phyloP scores from a whole-genome alignment of 2,329 filamentous ascomycete genomes.

The Aspergillus latus region DNA sequence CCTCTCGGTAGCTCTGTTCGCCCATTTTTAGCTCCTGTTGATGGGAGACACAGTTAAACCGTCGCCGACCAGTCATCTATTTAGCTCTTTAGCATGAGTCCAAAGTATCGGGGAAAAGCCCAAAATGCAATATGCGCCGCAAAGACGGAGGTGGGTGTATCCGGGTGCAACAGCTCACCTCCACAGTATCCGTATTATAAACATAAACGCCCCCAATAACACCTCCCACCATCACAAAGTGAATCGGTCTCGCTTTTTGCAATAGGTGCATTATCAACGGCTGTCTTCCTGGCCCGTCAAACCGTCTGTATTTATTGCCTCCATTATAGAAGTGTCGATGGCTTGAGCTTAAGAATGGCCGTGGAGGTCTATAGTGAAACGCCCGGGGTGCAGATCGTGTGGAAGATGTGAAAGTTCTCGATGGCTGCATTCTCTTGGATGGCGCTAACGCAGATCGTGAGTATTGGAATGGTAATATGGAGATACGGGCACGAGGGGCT shows the following conservation, averaged over 20 bases:
- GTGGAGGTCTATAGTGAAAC: background rate
- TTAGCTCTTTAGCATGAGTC: background rate
- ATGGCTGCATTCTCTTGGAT: background rate
- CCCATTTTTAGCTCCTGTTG: slow-evolving; percentile 48
- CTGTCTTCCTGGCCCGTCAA: slow-evolving; percentile 13
- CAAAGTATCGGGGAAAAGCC: background rate
- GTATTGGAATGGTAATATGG: background rate
- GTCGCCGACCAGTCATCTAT: slow-evolving; percentile 54
- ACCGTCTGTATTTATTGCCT: slow-evolving; percentile 22
- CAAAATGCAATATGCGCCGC: background rate
- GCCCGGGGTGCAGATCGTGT: background rate
- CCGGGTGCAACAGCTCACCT: slow-evolving; percentile 32
- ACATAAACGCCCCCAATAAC: slow-evolving; percentile 51
- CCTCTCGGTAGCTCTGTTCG: slow-evolving; percentile 47
- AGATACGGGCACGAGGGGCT: slow-evolving; percentile 1
- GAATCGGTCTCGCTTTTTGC: slow-evolving; percentile 25
- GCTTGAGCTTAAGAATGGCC: slow-evolving; percentile 17
- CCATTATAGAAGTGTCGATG: slow-evolving; percentile 11
- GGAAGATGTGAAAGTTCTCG: background rate
- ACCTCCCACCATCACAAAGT: slow-evolving; percentile 41
- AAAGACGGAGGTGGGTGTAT: background rate
- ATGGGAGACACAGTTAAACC: slow-evolving; percentile 58
- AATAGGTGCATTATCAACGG: slow-evolving; percentile 21
- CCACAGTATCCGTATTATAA: slow-evolving; percentile 58
- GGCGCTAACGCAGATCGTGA: slow-evolving; percentile 3